These are phyloP conservation scores for Cytospora mali DNA, from an alignment of 2,329 filamentous ascomycete genomes.

Conservation along the genomic window DNA sequence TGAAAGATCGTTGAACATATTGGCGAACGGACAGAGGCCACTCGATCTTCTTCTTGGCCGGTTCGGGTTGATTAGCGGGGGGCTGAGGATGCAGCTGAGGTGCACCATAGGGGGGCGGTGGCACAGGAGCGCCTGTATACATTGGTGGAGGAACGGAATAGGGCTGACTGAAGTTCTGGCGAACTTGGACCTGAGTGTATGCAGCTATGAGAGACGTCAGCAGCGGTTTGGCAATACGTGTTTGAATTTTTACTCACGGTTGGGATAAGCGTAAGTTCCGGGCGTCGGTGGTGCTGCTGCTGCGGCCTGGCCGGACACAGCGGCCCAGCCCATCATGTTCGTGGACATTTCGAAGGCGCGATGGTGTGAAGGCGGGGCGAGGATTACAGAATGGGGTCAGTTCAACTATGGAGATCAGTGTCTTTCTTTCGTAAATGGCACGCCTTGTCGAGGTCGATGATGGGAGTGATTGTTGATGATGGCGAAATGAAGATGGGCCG, in stretches of 20 bases:
- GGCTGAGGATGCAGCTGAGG: conserved; percentile 31
- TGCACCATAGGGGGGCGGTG: conserved; percentile 32
- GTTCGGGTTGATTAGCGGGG: conserved; percentile 35
- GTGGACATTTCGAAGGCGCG: conserved; percentile 20
- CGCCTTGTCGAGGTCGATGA: background rate
- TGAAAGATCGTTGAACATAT: conserved; percentile 90
- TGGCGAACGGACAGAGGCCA: conserved; percentile 82
- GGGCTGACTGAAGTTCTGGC: conserved; percentile 57
- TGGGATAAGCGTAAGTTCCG: conserved; percentile 42
- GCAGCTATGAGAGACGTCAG: conserved; percentile 48
- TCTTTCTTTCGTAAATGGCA: background rate
- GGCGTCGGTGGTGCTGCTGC: conserved; percentile 34
- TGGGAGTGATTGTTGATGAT: background rate
- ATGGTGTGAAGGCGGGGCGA: background rate
- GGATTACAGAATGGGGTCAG: background rate
- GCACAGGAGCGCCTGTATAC: conserved; percentile 25
- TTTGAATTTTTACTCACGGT: conserved; percentile 38
- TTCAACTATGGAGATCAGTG: conserved; percentile 21
- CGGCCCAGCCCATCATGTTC: conserved; percentile 36
- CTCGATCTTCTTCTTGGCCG: conserved; percentile 64
- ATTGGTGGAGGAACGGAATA: conserved; percentile 42
- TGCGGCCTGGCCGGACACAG: conserved; percentile 45
- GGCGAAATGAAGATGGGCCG: conserved; percentile 6
- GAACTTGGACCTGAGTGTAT: conserved; percentile 64
- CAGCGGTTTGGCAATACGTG: background rate